Conservation (phyloP, 345 rosid species). For the Dipteronia dyeriana region DNA sequence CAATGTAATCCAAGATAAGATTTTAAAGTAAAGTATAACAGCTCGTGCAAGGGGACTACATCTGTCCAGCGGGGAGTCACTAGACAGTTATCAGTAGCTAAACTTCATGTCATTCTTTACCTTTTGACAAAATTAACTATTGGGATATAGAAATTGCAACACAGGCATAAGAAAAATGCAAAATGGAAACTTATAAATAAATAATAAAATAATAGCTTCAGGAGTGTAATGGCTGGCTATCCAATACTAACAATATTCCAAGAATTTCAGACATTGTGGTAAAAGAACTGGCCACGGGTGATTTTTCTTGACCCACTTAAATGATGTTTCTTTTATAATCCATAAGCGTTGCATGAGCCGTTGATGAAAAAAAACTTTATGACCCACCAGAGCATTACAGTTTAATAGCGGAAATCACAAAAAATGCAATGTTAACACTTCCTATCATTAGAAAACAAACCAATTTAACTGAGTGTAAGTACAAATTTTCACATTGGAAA, state of each 20-base stretch:
- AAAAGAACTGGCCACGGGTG: neutral
- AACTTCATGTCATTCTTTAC: too few relatives aligned
- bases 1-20: neutral
- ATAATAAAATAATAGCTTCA: neutral
- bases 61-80: neutral
- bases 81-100: too few relatives aligned
- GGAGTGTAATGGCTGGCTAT: neutral
- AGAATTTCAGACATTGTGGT: neutral
- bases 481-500: conserved; percentile 4
- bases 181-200: too few relatives aligned
- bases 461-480: neutral
- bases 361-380: neutral
- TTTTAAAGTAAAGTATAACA: neutral
- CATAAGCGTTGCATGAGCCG: neutral
- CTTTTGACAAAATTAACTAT: too few relatives aligned
- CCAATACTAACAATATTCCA: neutral
- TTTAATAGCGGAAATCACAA: neutral
- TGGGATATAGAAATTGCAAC: too few relatives aligned
- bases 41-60: neutral
- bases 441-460: neutral
- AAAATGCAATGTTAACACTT: neutral
- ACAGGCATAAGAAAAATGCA: neutral
- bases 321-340: neutral
- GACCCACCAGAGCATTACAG: neutral
- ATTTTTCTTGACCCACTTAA: neutral